A percentile compares a stretch with the other conserved stretches of the same genome.
These are phyloP conservation scores for Dendrobium officinale DNA, from an alignment of 106 monocot genomes.

Conservation along the genomic window DNA sequence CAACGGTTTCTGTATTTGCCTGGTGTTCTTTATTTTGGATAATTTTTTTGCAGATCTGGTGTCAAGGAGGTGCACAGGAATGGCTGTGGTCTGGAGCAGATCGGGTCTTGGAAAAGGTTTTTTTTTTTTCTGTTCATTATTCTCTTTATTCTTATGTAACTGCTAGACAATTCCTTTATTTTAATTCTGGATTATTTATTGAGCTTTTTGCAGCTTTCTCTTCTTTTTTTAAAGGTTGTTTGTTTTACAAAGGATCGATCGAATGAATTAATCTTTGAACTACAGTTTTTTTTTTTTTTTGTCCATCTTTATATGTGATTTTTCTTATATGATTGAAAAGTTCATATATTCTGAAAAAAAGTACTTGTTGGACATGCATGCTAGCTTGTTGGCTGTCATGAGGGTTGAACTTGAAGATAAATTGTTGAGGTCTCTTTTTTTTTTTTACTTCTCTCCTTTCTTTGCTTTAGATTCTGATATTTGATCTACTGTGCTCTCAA, in stretches of 20 bases:
- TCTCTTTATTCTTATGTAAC: background rate
- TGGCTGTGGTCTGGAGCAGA: slow-evolving; percentile 22
- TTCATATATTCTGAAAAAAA: background rate
- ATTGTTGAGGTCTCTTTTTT: no score
- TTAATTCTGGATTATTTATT: background rate
- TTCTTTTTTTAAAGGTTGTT: background rate
- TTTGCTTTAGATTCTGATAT: no score
- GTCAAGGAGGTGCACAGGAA: slow-evolving; percentile 23
- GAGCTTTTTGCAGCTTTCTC: background rate
- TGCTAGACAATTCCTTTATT: background rate
- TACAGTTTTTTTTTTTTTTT: background rate
- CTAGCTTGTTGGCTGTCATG: background rate
- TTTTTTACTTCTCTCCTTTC: no score
- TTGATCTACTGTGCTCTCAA: background rate
- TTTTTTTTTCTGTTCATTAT: slow-evolving; percentile 8
- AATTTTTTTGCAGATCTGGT: slow-evolving; percentile 16
- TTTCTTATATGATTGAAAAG: background rate
- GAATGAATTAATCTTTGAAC: background rate
- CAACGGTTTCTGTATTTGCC: background rate
- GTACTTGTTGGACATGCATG: background rate
- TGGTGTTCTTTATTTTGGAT: background rate
- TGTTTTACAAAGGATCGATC: background rate
- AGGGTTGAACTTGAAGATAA: background rate
- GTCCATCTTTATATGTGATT: background rate
- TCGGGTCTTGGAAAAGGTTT: slow-evolving; percentile 45